Conservation (phyloP, 2,329 filamentous ascomycete genomes). For the Teratosphaeria epicoccoides region DNA sequence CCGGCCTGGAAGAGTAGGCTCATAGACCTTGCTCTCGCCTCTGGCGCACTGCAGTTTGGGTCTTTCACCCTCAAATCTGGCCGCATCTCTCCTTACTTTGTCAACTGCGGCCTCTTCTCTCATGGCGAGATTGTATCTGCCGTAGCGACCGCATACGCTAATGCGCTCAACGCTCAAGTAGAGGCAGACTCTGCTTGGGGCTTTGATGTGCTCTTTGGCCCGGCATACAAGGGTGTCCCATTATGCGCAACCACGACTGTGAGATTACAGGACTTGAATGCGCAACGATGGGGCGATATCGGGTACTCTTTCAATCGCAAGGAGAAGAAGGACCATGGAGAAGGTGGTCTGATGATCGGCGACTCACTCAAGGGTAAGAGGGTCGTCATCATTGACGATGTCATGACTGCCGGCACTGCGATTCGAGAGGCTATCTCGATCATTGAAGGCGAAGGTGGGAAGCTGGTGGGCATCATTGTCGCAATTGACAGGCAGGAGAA, state of each 20-base stretch:
- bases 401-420: conserved; percentile 90
- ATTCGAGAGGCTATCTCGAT: conserved; percentile 87
- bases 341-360: conserved; percentile 87
- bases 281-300: conserved; percentile 53
- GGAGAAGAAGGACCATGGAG: conserved; percentile 91
- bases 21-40: conserved; percentile 56
- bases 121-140: conserved; percentile 65
- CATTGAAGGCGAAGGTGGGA: conserved; percentile 75
- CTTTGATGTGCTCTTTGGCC: conserved; percentile 83
- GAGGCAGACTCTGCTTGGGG: conserved; percentile 36
- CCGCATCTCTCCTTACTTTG: conserved; percentile 88
- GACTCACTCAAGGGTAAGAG: conserved; percentile 73
- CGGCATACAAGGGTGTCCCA: conserved; percentile 95
- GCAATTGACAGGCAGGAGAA: conserved; percentile 82
- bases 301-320: conserved; percentile 93
- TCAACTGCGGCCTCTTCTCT: conserved; percentile 91
- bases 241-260: conserved; percentile 68
- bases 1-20: conserved; percentile 60
- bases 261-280: conserved; percentile 62
- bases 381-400: conserved; percentile 88
- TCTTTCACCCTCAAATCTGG: conserved; percentile 86
- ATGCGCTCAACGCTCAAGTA: conserved; percentile 41
- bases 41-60: conserved; percentile 68
- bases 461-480: conserved; percentile 76
- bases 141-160: conserved; percentile 72